Evolutionary conservation across 495 filamentous ascomycete species (phyloP).

Genomic region (Penicillium steckii): DNA sequence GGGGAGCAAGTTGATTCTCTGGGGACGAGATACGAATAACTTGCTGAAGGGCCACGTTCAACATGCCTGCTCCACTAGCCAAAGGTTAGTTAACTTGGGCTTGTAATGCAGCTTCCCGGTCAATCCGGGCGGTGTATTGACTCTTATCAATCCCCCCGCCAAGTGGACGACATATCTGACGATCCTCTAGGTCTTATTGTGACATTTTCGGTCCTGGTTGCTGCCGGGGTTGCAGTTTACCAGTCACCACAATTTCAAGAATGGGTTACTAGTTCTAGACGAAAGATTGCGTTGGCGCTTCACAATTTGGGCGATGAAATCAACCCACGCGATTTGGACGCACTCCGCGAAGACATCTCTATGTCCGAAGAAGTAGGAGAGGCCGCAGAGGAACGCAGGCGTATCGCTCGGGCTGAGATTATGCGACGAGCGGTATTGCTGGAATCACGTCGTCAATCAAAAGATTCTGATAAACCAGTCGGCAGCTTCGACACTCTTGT

Average conservation of each 20-base stretch:
- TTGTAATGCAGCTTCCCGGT: slow-evolving; percentile 6
- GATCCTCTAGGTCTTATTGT: slow-evolving; percentile 67
- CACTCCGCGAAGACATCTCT: slow-evolving; percentile 43
- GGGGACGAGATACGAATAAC: not conserved
- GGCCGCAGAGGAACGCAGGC: slow-evolving; percentile 68
- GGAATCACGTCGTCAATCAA: slow-evolving; percentile 34
- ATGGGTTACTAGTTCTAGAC: slow-evolving; percentile 71
- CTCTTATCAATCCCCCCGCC: slow-evolving; percentile 37
- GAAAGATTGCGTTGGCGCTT: slow-evolving; percentile 74
- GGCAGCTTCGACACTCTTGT: slow-evolving; percentile 56
- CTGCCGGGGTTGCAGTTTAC: slow-evolving; percentile 82
- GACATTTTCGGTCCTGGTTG: slow-evolving; percentile 70
- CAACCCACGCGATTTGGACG: slow-evolving; percentile 45
- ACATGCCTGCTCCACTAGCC: slow-evolving; percentile 53
- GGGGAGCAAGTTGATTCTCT: not conserved
- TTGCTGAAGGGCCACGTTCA: slow-evolving; percentile 7
- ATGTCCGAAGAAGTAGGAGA: slow-evolving; percentile 56
- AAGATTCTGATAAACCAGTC: slow-evolving; percentile 19
- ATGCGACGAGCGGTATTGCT: slow-evolving; percentile 56
- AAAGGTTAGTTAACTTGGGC: slow-evolving; percentile 41
- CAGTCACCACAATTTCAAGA: slow-evolving; percentile 78
- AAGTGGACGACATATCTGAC: slow-evolving; percentile 8
- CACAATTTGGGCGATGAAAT: slow-evolving; percentile 77
- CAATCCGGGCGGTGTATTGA: slow-evolving; percentile 29
- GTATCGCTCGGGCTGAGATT: slow-evolving; percentile 70